phyloP scores from a whole-genome alignment of 2,329 filamentous ascomycete genomes.

The Xylaria sp. region DNA sequence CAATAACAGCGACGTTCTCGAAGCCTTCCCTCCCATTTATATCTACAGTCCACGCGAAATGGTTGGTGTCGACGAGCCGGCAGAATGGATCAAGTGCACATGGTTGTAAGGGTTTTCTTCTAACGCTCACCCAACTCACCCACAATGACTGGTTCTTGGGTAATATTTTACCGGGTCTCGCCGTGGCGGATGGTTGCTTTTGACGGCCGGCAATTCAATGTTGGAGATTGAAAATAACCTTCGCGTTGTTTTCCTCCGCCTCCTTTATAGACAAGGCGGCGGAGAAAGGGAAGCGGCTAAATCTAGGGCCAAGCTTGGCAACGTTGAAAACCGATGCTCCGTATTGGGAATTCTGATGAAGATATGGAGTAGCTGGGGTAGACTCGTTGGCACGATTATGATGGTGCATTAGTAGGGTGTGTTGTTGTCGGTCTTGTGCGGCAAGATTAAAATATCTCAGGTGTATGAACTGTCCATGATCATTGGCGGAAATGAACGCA shows the following conservation, averaged over 20 bases:
- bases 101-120: slow-evolving; percentile 3
- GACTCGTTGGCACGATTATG: not conserved
- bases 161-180: slow-evolving; percentile 34
- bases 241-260: slow-evolving; percentile 20
- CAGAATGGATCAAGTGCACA: slow-evolving; percentile 15
- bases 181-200: slow-evolving; percentile 13
- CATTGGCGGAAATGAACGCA: not conserved
- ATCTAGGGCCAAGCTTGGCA: slow-evolving; percentile 29
- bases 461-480: not conserved
- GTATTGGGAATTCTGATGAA: not conserved
- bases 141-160: slow-evolving; percentile 5
- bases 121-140: not conserved
- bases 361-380: not conserved
- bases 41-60: not conserved
- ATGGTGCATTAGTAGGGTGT: not conserved
- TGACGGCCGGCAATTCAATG: slow-evolving; percentile 12
- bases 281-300: slow-evolving; percentile 34
- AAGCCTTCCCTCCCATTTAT: not conserved
- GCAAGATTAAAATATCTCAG: not conserved
- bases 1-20: no score
- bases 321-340: slow-evolving; percentile 5
- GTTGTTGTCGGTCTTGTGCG: not conserved
- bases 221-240: slow-evolving; percentile 19
- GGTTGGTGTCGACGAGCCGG: slow-evolving; percentile 18
- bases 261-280: slow-evolving; percentile 17